Evolutionary conservation across 345 rosid species (phyloP).

Genomic region (Arabidopsis arenosa): DNA sequence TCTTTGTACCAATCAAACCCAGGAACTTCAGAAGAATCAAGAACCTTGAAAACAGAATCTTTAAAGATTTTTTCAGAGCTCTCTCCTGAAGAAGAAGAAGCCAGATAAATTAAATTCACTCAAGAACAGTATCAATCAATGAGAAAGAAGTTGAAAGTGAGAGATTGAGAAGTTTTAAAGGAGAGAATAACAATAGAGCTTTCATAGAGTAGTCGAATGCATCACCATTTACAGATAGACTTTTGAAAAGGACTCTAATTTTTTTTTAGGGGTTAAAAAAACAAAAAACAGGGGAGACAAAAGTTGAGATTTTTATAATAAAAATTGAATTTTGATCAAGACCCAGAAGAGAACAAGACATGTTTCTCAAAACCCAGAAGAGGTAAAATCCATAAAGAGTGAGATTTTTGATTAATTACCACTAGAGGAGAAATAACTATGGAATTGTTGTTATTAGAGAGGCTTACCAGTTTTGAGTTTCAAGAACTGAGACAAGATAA

Average conservation of each 20-base stretch:
- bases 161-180: conserved; percentile 5
- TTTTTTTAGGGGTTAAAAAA: conserved; percentile 4
- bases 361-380: conserved; percentile 29
- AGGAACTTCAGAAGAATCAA: conserved; percentile 36
- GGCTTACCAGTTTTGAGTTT: conserved; percentile 29
- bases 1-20: conserved; percentile 35
- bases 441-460: background rate
- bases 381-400: conserved; percentile 8
- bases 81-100: conserved; percentile 36
- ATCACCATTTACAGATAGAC: conserved; percentile 51
- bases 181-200: conserved; percentile 40
- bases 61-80: conserved; percentile 23
- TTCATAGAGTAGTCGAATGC: conserved; percentile 42
- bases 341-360: conserved; percentile 35
- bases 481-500: conserved; percentile 19
- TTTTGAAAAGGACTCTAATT: conserved; percentile 51
- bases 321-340: conserved; percentile 28
- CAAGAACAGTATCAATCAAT: conserved; percentile 31
- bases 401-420: background rate
- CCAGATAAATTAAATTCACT: conserved; percentile 27
- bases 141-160: conserved; percentile 44
- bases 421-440: background rate
- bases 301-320: conserved; percentile 39
- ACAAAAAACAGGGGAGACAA: conserved; percentile 40
- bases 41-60: conserved; percentile 33